Percentiles rank a stretch among this genome's conserved stretches.
Conservation (phyloP, 495 filamentous ascomycete genomes). For the Penicillium ochrochloron region DNA sequence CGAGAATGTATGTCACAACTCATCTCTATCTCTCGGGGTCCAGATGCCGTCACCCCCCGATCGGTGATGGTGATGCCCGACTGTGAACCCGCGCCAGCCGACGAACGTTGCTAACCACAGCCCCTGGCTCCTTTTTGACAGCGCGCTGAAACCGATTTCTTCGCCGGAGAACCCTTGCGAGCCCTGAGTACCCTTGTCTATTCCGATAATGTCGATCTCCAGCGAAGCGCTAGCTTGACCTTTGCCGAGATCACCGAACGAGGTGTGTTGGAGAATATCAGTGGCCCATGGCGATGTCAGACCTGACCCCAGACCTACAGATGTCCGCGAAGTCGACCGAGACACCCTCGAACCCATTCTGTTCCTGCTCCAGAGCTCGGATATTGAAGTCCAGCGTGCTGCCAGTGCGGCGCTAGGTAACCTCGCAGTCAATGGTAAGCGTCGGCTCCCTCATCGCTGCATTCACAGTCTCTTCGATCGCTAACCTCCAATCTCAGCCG, state of each 20-base stretch:
- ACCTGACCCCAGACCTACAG: conserved; percentile 50
- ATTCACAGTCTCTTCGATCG: conserved; percentile 7
- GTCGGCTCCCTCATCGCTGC: conserved; percentile 12
- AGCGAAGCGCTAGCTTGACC: conserved; percentile 95
- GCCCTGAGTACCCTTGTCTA: conserved; percentile 95
- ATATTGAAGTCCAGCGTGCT: conserved; percentile 96
- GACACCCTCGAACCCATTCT: conserved; percentile 95
- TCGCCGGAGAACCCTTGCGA: conserved; percentile 92
- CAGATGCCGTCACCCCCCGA: conserved; percentile 4
- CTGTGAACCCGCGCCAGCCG: neutral
- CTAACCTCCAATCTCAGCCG: conserved; percentile 67
- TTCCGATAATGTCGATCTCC: conserved; percentile 97
- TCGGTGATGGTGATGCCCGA: conserved; percentile 6
- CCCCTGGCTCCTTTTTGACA: conserved; percentile 40
- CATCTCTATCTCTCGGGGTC: conserved; percentile 3
- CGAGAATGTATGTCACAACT: conserved; percentile 74
- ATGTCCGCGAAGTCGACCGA: conserved; percentile 94
- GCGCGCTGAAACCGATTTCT: conserved; percentile 97
- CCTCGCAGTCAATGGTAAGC: conserved; percentile 92
- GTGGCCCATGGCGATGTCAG: conserved; percentile 10
- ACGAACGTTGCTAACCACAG: conserved; percentile 17
- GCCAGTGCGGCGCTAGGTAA: conserved; percentile 96
- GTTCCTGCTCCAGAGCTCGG: conserved; percentile 89
- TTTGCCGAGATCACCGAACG: conserved; percentile 99
- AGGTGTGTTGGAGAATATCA: conserved; percentile 62